Base-by-base conservation (phyloP, 768 basidiomycete species). In the Albatrellus ellisii region DNA sequence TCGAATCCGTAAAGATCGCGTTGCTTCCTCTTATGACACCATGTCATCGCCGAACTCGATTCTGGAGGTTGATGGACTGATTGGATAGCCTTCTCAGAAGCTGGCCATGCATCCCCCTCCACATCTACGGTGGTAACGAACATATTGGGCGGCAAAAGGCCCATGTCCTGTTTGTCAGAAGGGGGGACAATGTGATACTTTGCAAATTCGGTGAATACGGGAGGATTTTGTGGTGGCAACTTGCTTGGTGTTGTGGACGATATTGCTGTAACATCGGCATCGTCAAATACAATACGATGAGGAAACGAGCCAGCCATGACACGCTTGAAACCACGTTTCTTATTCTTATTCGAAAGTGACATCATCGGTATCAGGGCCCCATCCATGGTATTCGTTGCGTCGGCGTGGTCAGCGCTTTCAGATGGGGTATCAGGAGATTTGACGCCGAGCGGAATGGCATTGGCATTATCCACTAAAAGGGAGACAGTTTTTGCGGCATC, bases 91-190 rank as follows among this genome's bases (percentile, higher is more conserved):
- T 48, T 62, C 68, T n/a, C n/a, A n/a, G n/a, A n/a, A 32, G 37
- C 21, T 43, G 56, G 59, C 61, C 53, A 64, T 52, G 66, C 45
- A 1, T 63, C 69, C 20, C 63, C 69, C 50, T 81, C 79, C 20
- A 84, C 77, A 46, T 85, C 78, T 2, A 84, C 64, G 48, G 74
- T 77, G 2, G 81, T 83, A 26, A 85, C 77, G 46, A 85, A 74
- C 51, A 85, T 54, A 39, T 79, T 75, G 4, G 62, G 51, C 0
- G 82, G 82, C 6, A 85, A 50, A 36, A 60, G 52, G 14, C 70
- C 72, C 4, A 39, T 49, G 24, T 62, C 66, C 38, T 70, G 58
- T 34, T 73, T 69, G 52, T 77, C 71, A 3, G 82, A 84, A 1
- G 82, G 82, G 2, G 80, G 75, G 25, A 81, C 49, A 9, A 81